A percentile compares a stretch with the other conserved stretches of the same genome.
These are phyloP conservation scores for Hymenoscyphus infarciens DNA, from an alignment of 2,329 filamentous ascomycete species.

Conservation along the genomic window DNA sequence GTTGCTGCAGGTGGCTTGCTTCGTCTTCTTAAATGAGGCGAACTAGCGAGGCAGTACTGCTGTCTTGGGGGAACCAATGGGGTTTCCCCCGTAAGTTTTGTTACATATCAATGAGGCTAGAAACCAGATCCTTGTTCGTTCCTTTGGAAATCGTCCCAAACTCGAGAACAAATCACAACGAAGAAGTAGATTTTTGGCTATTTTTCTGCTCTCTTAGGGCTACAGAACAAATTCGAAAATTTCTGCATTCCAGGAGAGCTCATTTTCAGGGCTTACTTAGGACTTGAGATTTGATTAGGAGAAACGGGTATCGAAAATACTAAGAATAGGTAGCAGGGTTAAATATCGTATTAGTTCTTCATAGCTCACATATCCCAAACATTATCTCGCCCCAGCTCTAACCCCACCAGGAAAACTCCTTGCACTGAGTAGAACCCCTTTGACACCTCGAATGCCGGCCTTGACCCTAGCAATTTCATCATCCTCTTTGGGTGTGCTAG, in stretches of 20 bases:
- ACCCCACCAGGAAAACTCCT: slow-evolving; percentile 61
- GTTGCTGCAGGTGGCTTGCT: neutral
- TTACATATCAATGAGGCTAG: no score
- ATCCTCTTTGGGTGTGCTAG: slow-evolving; percentile 46
- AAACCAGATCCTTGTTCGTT: no score
- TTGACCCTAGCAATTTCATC: slow-evolving; percentile 73
- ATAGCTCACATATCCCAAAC: neutral
- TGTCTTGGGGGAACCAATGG: no score
- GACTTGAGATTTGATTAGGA: no score
- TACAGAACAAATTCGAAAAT: no score
- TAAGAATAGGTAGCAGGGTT: neutral
- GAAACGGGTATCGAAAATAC: no score
- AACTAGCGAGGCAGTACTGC: neutral
- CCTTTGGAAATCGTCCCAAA: no score
- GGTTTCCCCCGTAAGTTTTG: no score
- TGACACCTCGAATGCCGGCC: slow-evolving; percentile 72
- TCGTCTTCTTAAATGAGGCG: neutral
- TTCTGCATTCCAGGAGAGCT: neutral
- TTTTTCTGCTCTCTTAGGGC: no score
- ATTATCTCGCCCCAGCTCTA: slow-evolving; percentile 5
- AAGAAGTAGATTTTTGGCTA: no score
- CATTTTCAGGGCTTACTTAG: neutral
- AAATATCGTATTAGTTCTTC: neutral
- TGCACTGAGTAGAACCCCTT: slow-evolving; percentile 72
- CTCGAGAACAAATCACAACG: no score